phyloP scores from a whole-genome alignment of 192 early-diverging fungal genomes.

The Rhizophagus sp. region DNA sequence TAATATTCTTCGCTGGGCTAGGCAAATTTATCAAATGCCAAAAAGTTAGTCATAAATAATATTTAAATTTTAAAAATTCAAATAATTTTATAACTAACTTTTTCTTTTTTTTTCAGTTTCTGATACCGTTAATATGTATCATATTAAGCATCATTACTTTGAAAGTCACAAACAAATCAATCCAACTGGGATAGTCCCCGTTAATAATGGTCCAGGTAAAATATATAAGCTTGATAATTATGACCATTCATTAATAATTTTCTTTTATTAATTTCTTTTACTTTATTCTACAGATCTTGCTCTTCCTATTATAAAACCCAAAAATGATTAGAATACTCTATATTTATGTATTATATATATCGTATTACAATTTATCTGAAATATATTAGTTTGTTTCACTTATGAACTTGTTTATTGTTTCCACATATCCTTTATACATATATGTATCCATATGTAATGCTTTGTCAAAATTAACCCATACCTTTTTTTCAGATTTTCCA shows the following conservation, averaged over 20 bases:
- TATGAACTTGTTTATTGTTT: constrained; percentile 28
- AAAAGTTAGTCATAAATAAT: constrained; percentile 30
- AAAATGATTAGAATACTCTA: neutral
- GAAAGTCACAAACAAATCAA: constrained; percentile 91
- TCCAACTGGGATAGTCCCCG: constrained; percentile 79
- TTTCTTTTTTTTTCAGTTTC: constrained; percentile 40
- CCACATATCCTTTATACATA: constrained; percentile 12
- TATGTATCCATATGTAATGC: constrained; percentile 40
- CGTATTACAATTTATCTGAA: too few species aligned
- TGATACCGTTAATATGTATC: constrained; percentile 90
- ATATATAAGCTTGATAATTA: neutral
- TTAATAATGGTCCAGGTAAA: constrained; percentile 65
- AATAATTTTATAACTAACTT: neutral
- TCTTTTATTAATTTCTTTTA: neutral
- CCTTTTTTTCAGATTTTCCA: neutral
- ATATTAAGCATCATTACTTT: constrained; percentile 97
- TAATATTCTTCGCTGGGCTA: constrained; percentile 80
- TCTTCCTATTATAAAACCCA: neutral
- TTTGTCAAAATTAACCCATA: constrained; percentile 31
- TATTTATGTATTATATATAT: neutral
- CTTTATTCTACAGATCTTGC: neutral
- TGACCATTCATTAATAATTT: neutral
- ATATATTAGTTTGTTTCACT: neutral
- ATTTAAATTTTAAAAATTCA: neutral
- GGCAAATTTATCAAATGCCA: constrained; percentile 80